These are phyloP conservation scores for Clitoria ternatea DNA, from an alignment of 306 rosid species.

Conservation along the genomic window DNA sequence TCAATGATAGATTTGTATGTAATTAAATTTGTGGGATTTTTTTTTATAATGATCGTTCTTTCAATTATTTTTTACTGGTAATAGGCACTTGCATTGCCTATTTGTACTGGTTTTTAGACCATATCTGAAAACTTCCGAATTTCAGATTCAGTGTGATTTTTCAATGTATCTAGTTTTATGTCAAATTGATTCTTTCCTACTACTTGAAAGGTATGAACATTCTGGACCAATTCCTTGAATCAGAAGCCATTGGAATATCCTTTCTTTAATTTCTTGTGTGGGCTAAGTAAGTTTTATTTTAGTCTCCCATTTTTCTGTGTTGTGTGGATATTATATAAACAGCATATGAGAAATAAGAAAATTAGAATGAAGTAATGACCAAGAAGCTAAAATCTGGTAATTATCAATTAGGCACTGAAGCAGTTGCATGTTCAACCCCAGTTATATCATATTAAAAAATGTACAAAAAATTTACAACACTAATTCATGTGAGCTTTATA, in stretches of 20 bases:
- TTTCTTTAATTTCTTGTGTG: not conserved
- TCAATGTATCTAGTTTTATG: not conserved
- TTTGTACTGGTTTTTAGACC: constrained; percentile 22
- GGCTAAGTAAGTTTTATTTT: not conserved
- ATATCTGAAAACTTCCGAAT: constrained; percentile 20
- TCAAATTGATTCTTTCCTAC: not conserved
- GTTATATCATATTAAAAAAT: not conserved
- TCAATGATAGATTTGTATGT: constrained; percentile 23
- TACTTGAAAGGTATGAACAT: constrained; percentile 12
- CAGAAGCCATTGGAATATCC: not conserved
- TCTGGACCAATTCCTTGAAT: not conserved
- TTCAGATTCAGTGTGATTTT: constrained; percentile 20
- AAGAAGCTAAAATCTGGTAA: not conserved
- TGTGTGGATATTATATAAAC: not conserved
- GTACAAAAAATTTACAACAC: not conserved
- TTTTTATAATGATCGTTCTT: constrained; percentile 24
- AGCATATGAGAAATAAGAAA: not conserved
- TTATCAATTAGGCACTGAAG: not conserved
- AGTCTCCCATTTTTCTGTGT: not conserved
- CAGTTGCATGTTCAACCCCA: not conserved
- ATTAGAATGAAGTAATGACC: not conserved
- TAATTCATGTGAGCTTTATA: too few relatives aligned
- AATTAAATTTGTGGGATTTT: not conserved
- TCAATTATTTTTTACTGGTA: constrained; percentile 23
- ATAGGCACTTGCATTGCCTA: constrained; percentile 17